These are phyloP conservation scores for Picochlorum sp. DNA, from an alignment of 139 green algal species.

Conservation along the genomic window DNA sequence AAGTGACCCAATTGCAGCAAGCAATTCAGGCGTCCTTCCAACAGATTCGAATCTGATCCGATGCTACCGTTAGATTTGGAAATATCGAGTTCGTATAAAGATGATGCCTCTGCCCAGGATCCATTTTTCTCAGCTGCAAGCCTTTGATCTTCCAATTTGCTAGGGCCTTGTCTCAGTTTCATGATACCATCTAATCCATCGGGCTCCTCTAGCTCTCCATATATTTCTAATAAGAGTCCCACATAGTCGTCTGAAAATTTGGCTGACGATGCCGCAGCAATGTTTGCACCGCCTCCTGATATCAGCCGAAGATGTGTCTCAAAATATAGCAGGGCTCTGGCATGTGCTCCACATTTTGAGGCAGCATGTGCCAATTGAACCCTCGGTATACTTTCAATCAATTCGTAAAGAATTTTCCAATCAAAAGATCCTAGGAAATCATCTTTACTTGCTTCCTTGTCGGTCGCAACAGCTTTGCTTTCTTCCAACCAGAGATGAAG, in stretches of 20 bases:
- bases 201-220: constrained; percentile 83
- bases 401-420: constrained; percentile 32
- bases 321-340: constrained; percentile 78
- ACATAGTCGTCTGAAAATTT: constrained; percentile 62
- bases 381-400: constrained; percentile 55
- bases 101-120: constrained; percentile 74
- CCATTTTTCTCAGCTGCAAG: constrained; percentile 80
- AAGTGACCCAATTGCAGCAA: constrained; percentile 72
- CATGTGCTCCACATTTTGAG: constrained; percentile 61
- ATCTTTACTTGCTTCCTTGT: neutral
- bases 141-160: constrained; percentile 42
- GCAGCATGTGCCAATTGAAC: constrained; percentile 38
- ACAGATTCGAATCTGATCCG: neutral
- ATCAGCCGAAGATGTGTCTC: constrained; percentile 63
- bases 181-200: constrained; percentile 76
- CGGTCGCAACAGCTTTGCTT: neutral
- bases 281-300: constrained; percentile 66
- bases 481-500: constrained; percentile 60
- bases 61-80: neutral
- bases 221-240: constrained; percentile 73
- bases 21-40: constrained; percentile 50
- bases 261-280: constrained; percentile 26
- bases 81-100: constrained; percentile 68
- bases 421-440: neutral
- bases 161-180: constrained; percentile 48